Base-by-base conservation (phyloP, 345 rosid genomes). In the Crucihimalaya himalaica region DNA sequence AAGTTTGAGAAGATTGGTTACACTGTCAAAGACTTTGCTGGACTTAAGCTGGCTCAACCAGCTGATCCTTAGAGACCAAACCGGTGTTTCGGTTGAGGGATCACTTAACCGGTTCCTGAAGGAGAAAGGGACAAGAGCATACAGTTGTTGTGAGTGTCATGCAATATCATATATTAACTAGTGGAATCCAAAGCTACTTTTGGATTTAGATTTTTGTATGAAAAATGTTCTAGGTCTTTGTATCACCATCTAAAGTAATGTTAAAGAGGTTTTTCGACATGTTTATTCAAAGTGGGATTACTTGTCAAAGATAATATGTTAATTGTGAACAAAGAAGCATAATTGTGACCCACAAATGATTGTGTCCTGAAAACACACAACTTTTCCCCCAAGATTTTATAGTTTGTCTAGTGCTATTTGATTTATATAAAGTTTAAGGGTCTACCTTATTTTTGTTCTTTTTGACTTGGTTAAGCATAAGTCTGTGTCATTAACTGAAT, bases 21-120 rank as follows among this genome's bases (percentile, higher is more conserved):
- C 61, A 84, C 92, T 8, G 87, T 86, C 5, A 83, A 82, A 34
- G 92, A 83, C 78, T 90, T 90, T 78, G 92, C 97, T 13, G 87
- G 86, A 39, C 54, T 83, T 16, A 45, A 82, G 27, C 27, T 63
- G 50, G 66, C 63, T 42, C 70, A 56, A 46, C 34, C 35, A 37
- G 52, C 47, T 47, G 67, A 66, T 74, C 54, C 21, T 50, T 75
- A 47, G 52, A 47, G 18, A 29, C 9, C 8, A 45, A 57, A n/a
- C 40, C 42, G 14, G 66, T 25, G 1, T 57, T 25, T 16, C 7
- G 39, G 21, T 55, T 21, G 45, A 43, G 56, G 54, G 10, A 52
- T 42, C 16, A 45, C 13, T 63, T 15, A 64, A 45, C 56, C 70
- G 55, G 55, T 42, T 64, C 39, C 9, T 51, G 66, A 34, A 27